Conservation (phyloP, 352 stramenopile genomes). For the Pythium grandisporangium region DNA sequence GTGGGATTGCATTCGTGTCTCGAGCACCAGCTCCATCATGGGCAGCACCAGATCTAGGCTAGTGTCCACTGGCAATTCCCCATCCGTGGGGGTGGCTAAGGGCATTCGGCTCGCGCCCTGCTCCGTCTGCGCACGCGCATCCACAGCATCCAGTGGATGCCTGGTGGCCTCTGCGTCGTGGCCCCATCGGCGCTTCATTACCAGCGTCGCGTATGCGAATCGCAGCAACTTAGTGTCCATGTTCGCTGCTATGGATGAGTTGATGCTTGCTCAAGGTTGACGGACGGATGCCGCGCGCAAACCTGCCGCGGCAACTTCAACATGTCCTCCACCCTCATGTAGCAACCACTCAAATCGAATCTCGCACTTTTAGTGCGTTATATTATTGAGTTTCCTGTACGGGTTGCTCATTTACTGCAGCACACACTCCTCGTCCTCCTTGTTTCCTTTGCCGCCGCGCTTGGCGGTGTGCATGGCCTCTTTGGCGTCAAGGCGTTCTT, state of each 20-base stretch:
- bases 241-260: too few species aligned
- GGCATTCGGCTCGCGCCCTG: too few species aligned
- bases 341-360: background rate
- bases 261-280: too few species aligned
- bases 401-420: constrained; percentile 22
- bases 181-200: constrained; percentile 17
- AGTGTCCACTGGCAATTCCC: too few species aligned
- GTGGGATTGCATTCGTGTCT: too few species aligned
- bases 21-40: background rate
- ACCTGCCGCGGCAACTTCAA: constrained; percentile 21
- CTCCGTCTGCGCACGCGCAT: too few species aligned
- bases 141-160: too few species aligned
- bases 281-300: too few species aligned
- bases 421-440: constrained; percentile 62
- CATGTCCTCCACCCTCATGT: background rate
- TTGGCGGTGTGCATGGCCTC: constrained; percentile 38
- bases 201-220: constrained; percentile 21
- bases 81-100: too few species aligned
- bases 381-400: background rate
- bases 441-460: constrained; percentile 16
- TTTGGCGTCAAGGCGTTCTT: constrained; percentile 42
- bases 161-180: too few species aligned
- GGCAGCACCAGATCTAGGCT: background rate
- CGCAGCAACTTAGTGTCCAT: too few species aligned
- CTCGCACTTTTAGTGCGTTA: background rate